Evolutionary conservation across 768 basidiomycete species (phyloP), one percentile per base, ranked within the genome.

Genomic region (Tulasnella calospora): DNA sequence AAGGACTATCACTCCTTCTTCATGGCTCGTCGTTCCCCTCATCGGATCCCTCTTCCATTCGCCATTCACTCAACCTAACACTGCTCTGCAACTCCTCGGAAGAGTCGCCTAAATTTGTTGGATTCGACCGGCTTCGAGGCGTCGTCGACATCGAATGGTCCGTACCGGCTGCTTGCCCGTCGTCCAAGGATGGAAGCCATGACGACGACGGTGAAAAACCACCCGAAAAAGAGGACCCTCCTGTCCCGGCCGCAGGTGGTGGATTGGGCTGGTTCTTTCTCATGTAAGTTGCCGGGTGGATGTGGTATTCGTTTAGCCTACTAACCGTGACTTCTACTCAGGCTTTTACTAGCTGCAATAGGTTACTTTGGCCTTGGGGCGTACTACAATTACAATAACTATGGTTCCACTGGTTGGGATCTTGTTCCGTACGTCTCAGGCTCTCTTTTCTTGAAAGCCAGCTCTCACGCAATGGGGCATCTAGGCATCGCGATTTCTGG

Each of bases 211-310:
- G 74, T 76, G n/a, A n/a, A 69, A 75, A 33, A 44, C 79, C 30
- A 44, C 61, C 9, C 23, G 47, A 67, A 82, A 74, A 83, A 51
- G 81, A 80, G 51, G 80, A 78, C 12, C 77, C 78, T 69, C 79
- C 82, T 30, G 78, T 33, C 35, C 80, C 82, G 80, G 72, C 80
- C 0, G 87, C 89, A 35, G 92, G 91, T 4, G 93, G 91, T 83
- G 93, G 92, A 33, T 85, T 96, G n/a, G 92, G 93, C 3, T 95
- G 92, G 88, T 95, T 96, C 86, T 93, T 96, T 87, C 86, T 94
- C 40, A 86, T 94, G 94, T 93, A 83, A 83, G 93, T 83, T 17
- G 44, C 73, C 19, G n/a, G 1, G 19, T 33, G 30, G 27, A 27
- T 19, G 23, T 46, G 38, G 10, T 10, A 21, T 36, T 40, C 38